Evolutionary conservation across 495 filamentous ascomycete species (phyloP), one percentile per base, ranked within the genome.

Genomic region (Rhypophila decipiens): DNA sequence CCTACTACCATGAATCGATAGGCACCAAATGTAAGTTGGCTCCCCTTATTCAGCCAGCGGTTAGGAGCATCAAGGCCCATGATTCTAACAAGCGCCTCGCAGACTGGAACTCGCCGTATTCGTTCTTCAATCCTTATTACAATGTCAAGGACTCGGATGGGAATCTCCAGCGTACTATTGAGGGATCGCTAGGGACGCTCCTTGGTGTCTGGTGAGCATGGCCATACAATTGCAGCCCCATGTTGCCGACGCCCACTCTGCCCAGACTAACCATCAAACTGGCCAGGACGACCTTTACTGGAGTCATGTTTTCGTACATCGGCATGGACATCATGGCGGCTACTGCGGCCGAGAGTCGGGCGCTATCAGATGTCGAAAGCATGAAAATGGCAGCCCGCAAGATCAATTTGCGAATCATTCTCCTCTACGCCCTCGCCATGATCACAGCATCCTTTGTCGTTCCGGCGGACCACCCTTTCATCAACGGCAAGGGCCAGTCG

Each of bases 321-420:
- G 73, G 73, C 7, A 76, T 81, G 65, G 71, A 74, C 38, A 70
- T 67, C 18, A 56, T 71, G 13, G 60, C 67, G 5, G 66, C 69
- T 11, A 75, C 72, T 0, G 73, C 70, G 4, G 60, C 73, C 4
- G 73, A 77, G 50, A 75, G 66, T 49, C 65, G 64, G 42, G 56
- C 66, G 10, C 61, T 75, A 0, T 55, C 66, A n/a, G 61, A 68
- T 36, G 61, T 63, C 1, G 73, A 77, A 50, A 71, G 63, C 24
- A 71, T 77, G 59, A 77, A 77, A 43, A 66, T 77, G 55, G 71
- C 70, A 1, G 67, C 70, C 7, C 60, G 70, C 40, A 77, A 77
- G 45, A 66, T 72, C 37, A 64, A 60, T 18, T 42, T 75, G 10
- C 69, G 73, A 12, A 66, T 77, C 39, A 62, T 72, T 39, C 56